These are phyloP conservation scores for Austropuccinia psidii DNA, from an alignment of 1,284 basidiomycete genomes.

Conservation along the genomic window DNA sequence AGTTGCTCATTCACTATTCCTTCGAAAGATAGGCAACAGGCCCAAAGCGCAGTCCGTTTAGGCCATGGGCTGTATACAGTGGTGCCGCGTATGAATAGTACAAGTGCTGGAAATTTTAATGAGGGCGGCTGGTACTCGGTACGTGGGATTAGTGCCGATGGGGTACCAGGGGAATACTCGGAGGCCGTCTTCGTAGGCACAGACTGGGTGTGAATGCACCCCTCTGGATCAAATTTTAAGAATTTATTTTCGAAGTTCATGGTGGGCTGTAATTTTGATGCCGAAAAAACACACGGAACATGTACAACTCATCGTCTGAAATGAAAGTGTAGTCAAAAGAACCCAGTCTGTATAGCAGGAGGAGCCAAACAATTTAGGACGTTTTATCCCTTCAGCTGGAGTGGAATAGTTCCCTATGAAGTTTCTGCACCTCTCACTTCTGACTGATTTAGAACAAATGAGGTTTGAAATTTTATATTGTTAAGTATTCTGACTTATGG, in stretches of 20 bases:
- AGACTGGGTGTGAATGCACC: background rate
- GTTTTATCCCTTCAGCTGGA: background rate
- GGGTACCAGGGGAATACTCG: constrained; percentile 15
- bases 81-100: no score
- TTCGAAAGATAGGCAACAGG: background rate
- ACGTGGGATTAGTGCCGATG: constrained; percentile 29
- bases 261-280: background rate
- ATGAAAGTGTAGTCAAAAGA: background rate
- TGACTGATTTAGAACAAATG: no score
- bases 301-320: background rate
- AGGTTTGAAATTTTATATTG: no score
- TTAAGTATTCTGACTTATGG: no score
- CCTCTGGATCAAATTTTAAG: background rate
- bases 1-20: background rate
- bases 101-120: background rate
- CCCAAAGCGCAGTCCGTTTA: background rate
- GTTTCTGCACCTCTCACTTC: no score
- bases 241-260: background rate
- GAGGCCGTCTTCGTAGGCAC: background rate
- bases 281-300: no score
- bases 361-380: background rate
- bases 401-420: background rate
- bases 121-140: constrained; percentile 35
- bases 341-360: background rate
- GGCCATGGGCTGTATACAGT: no score